phyloP scores from a whole-genome alignment of 345 rosid species.

The Turnera subulata region DNA sequence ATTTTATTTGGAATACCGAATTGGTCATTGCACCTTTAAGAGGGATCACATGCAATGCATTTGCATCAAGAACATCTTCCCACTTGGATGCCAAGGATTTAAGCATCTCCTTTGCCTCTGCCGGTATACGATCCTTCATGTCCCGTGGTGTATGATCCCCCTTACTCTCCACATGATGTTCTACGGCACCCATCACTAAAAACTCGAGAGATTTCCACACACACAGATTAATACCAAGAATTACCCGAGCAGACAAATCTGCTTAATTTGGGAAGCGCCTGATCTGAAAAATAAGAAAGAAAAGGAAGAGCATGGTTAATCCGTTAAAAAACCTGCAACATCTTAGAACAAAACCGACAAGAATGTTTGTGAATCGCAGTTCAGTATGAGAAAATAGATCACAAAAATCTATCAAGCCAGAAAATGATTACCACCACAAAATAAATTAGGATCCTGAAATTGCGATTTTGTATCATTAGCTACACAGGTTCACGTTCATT shows the following conservation, averaged over 20 bases:
- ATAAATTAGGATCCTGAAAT: no score
- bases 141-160: slow-evolving; percentile 19
- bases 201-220: slow-evolving; percentile 1
- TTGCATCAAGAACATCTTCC: slow-evolving; percentile 25
- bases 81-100: slow-evolving; percentile 28
- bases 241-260: neutral
- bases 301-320: neutral
- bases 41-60: slow-evolving; percentile 24
- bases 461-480: no score
- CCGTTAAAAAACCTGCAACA: no score
- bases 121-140: slow-evolving; percentile 18
- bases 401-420: no score
- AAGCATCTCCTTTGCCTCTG: slow-evolving; percentile 24
- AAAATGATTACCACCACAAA: no score
- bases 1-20: slow-evolving; percentile 26
- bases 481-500: no score
- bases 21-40: slow-evolving; percentile 34
- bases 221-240: neutral
- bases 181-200: slow-evolving; percentile 29
- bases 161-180: slow-evolving; percentile 9
- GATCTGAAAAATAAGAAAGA: slow-evolving; percentile 3
- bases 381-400: no score
- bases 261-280: neutral
- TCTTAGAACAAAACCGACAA: no score
- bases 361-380: no score